These are phyloP conservation scores for Leccinum incarnatum DNA, from an alignment of 768 basidiomycete species.

Conservation along the genomic window DNA sequence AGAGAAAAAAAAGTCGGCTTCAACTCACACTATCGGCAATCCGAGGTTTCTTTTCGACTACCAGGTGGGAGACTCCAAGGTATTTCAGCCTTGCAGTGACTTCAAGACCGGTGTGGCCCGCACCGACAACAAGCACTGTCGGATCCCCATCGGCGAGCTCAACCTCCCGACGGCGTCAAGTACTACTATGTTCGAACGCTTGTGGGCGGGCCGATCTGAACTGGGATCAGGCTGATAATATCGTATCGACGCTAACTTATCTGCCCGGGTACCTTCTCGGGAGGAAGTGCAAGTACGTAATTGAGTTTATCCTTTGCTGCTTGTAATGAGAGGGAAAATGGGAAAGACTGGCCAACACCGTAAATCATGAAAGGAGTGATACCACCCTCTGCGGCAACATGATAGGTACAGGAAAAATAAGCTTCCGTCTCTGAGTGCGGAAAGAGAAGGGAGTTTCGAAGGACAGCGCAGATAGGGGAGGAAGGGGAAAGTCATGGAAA, in stretches of 20 bases:
- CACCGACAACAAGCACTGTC: constrained; percentile 60
- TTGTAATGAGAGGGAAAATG: too few species aligned
- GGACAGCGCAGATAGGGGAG: too few species aligned
- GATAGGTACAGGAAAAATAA: too few species aligned
- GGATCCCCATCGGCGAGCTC: constrained; percentile 52
- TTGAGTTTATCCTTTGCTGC: too few species aligned
- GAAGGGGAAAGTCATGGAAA: too few species aligned
- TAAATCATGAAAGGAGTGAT: too few species aligned
- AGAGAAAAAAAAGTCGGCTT: background rate
- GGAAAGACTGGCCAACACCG: too few species aligned
- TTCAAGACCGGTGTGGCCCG: constrained; percentile 65
- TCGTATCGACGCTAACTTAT: background rate
- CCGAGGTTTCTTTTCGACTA: constrained; percentile 53
- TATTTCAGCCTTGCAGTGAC: constrained; percentile 64
- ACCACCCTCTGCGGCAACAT: too few species aligned
- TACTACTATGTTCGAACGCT: constrained; percentile 43
- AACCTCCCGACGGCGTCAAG: constrained; percentile 43
- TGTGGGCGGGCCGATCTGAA: constrained; percentile 39
- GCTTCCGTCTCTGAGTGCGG: too few species aligned
- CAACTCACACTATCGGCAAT: constrained; percentile 45
- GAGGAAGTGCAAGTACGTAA: constrained; percentile 59
- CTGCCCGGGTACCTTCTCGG: constrained; percentile 40
- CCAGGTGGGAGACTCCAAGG: constrained; percentile 52
- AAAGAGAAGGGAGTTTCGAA: too few species aligned
- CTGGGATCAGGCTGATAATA: background rate